Evolutionary conservation across 2,329 filamentous ascomycete species (phyloP), one percentile per base, ranked within the genome.

Genomic region (Ophiocordyceps sinensis): DNA sequence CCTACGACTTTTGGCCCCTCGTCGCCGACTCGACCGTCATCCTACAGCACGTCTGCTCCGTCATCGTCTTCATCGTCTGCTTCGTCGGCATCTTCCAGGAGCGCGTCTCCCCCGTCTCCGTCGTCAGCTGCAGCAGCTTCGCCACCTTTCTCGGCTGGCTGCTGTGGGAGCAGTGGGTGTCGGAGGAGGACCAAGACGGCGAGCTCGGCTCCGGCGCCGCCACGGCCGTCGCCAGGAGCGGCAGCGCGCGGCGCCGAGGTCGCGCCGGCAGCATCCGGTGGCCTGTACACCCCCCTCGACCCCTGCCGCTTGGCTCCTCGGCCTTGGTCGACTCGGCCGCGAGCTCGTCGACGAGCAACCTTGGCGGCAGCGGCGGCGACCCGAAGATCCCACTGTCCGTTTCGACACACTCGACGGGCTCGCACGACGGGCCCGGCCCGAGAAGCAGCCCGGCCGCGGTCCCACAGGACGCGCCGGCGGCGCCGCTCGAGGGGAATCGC

Each of bases 1-100:
- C 89, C 0, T 98, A 98, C 61, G 88, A 96, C 55, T 98, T 98
- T 62, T 98, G 91, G 89, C 86, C 88, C 9, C 71, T 98, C 29
- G 87, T 96, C 39, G 85, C 86, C 43, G 89, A 96, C 59, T 89
- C 85, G 13, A 95, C 89, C 3, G 86, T 96, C 44, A 95, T 98
- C 50, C 84, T 96, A 15, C 91, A 98, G 60, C 91, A 98, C 60
- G 83, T 96, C 38, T 94, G 86, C 59, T 93, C 86, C 8, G 88
- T 96, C 45, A 83, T 84, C 41, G 89, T 98, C 43, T 98, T 96
- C 56, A 75, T 94, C 45, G 88, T 89, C 49, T 94, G 85, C 61
- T 98, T 98, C 57, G 79, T 88, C 14, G 86, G 79, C 41, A 98
- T 98, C 46, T 84, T 84, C 50, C 79, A 89, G 51, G 79, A 88